Conservation (phyloP, 805 yeast species). For the Brettanomyces nanus region DNA sequence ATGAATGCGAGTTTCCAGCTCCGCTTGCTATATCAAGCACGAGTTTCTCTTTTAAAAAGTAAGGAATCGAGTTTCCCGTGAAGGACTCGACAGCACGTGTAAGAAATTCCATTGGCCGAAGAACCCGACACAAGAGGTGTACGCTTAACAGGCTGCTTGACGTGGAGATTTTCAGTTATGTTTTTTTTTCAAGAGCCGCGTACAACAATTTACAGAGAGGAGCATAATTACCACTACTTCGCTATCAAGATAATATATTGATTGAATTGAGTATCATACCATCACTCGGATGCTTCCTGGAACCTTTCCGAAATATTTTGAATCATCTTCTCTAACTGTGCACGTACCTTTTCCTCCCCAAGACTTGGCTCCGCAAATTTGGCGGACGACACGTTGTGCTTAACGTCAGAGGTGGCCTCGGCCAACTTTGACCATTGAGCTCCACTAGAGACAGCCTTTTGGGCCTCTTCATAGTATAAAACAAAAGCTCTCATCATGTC, state of each 20-base stretch:
- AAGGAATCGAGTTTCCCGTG: slow-evolving; percentile 53
- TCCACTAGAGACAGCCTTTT: slow-evolving; percentile 90
- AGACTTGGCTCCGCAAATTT: slow-evolving; percentile 93
- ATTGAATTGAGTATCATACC: too few relatives aligned
- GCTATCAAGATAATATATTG: too few relatives aligned
- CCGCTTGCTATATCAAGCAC: slow-evolving; percentile 16
- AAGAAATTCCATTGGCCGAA: slow-evolving; percentile 54
- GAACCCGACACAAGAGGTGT: too few relatives aligned
- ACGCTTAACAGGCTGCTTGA: too few relatives aligned
- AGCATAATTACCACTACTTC: too few relatives aligned
- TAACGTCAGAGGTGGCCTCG: slow-evolving; percentile 84
- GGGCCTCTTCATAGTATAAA: slow-evolving; percentile 92
- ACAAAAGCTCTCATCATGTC: slow-evolving; percentile 97
- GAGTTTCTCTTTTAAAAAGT: slow-evolving; percentile 39
- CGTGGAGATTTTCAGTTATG: too few relatives aligned
- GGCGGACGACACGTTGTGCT: slow-evolving; percentile 88
- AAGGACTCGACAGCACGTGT: slow-evolving; percentile 54
- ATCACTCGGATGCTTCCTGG: slow-evolving; percentile 90
- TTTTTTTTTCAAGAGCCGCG: too few relatives aligned
- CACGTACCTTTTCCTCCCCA: slow-evolving; percentile 73
- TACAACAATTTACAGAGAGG: too few relatives aligned
- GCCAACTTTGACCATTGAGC: slow-evolving; percentile 90
- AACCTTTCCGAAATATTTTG: slow-evolving; percentile 78
- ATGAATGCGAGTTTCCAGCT: slow-evolving; percentile 25
- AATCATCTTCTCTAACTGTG: slow-evolving; percentile 70